A percentile compares a stretch with the other conserved stretches of the same genome.
Evolutionary conservation across 495 filamentous ascomycete species (phyloP).

Genomic region (Aspergillus taichungensis): DNA sequence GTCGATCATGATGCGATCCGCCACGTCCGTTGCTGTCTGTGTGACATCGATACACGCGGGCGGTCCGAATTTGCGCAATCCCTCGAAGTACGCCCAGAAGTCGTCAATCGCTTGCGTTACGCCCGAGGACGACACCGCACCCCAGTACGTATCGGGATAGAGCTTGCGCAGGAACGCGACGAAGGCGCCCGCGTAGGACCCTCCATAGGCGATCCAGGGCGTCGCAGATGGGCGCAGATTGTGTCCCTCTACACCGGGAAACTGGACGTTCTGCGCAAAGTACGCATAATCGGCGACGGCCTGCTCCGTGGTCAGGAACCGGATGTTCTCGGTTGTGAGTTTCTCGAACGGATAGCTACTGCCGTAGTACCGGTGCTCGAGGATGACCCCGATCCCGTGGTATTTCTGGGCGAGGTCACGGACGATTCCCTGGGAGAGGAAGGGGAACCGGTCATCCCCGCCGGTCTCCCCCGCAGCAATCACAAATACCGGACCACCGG

Average conservation of each 20-base stretch:
- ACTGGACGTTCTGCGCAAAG: slow-evolving; percentile 59
- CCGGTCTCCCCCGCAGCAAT: slow-evolving; percentile 57
- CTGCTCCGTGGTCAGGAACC: slow-evolving; percentile 70
- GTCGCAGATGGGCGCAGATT: slow-evolving; percentile 49
- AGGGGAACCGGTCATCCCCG: slow-evolving; percentile 47
- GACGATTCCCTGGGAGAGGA: slow-evolving; percentile 61
- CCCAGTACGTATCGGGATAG: slow-evolving; percentile 63
- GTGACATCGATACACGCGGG: slow-evolving; percentile 45
- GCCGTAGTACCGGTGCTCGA: slow-evolving; percentile 72
- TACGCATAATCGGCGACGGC: slow-evolving; percentile 63
- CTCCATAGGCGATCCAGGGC: slow-evolving; percentile 64
- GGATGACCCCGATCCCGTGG: slow-evolving; percentile 59
- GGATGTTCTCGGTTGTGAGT: slow-evolving; percentile 54
- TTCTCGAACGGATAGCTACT: slow-evolving; percentile 48
- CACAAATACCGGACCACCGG: slow-evolving; percentile 65
- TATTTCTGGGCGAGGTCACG: slow-evolving; percentile 53
- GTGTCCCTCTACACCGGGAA: slow-evolving; percentile 52
- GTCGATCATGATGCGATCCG: slow-evolving; percentile 57
- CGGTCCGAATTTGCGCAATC: slow-evolving; percentile 49
- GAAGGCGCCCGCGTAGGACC: slow-evolving; percentile 66
- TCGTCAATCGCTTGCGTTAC: slow-evolving; percentile 64
- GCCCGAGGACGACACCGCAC: slow-evolving; percentile 60
- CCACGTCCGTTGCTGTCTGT: slow-evolving; percentile 49
- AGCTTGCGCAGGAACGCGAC: slow-evolving; percentile 59
- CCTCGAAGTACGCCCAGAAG: slow-evolving; percentile 64